These are phyloP conservation scores for Fusarium bactridioides DNA, from an alignment of 2,329 filamentous ascomycete genomes.

Conservation along the genomic window DNA sequence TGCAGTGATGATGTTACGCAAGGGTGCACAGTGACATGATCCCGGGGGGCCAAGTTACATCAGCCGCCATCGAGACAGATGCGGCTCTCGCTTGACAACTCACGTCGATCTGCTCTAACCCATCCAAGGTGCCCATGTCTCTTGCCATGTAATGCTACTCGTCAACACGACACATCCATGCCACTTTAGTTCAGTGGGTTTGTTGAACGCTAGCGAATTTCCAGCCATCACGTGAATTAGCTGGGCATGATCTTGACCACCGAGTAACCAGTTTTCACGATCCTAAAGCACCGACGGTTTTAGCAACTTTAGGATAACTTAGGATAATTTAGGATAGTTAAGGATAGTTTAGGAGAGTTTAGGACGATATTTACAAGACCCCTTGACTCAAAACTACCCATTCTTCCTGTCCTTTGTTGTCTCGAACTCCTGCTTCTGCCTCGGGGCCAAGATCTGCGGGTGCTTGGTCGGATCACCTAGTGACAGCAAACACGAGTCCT, in stretches of 20 bases:
- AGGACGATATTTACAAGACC: background rate
- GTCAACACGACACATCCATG: background rate
- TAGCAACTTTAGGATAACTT: background rate
- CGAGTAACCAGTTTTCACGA: background rate
- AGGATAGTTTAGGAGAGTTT: background rate
- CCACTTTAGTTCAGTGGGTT: background rate
- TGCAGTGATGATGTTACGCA: background rate
- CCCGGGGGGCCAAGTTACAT: background rate
- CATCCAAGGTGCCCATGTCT: background rate
- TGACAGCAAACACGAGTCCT: background rate
- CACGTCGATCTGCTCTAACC: background rate
- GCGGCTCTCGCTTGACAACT: background rate
- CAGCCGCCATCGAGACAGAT: background rate
- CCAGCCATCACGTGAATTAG: background rate
- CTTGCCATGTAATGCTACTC: background rate
- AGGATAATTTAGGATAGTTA: background rate
- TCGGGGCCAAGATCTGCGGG: background rate
- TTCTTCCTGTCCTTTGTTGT: too few relatives aligned
- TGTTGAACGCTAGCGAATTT: background rate
- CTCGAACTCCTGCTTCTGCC: background rate
- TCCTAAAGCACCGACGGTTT: background rate
- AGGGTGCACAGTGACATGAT: background rate
- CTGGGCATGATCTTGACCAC: background rate
- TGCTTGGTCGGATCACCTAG: background rate
- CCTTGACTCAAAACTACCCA: background rate